Conservation (phyloP, 2,329 filamentous ascomycete species). For the Tolypocladium tropicale region DNA sequence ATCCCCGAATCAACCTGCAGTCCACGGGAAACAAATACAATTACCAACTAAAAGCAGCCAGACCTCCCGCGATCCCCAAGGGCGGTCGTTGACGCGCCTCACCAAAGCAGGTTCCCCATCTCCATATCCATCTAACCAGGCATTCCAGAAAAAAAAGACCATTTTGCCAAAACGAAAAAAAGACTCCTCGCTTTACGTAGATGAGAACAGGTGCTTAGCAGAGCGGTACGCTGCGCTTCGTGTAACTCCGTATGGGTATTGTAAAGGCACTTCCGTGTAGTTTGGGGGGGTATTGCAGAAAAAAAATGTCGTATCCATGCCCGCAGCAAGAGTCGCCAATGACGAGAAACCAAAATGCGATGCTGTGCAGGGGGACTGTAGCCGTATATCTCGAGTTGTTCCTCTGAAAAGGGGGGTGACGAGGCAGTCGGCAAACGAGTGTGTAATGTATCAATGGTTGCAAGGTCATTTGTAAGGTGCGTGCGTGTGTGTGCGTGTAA, state of each 20-base stretch:
- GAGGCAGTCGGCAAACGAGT: neutral
- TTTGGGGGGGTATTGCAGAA: neutral
- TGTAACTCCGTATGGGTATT: neutral
- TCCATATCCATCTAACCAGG: neutral
- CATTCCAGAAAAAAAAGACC: neutral
- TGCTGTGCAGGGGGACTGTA: neutral
- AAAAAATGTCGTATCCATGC: neutral
- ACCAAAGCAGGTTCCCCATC: neutral
- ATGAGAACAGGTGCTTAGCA: neutral
- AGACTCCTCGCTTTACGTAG: neutral
- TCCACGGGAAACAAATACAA: neutral
- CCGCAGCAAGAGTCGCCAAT: neutral
- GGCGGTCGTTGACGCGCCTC: neutral
- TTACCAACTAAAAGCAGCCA: neutral
- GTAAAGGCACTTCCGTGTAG: neutral
- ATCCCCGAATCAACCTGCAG: neutral
- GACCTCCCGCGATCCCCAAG: neutral
- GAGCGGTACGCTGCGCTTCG: neutral
- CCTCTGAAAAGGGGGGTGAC: neutral
- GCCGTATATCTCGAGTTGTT: neutral
- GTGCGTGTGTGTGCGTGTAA: too few relatives aligned
- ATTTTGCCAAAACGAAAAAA: neutral
- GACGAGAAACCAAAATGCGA: neutral
- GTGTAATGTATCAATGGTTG: neutral
- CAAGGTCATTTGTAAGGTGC: neutral